Evolutionary conservation across 2,329 filamentous ascomycete genomes (phyloP).

Genomic region (Karstenula rhodostoma): DNA sequence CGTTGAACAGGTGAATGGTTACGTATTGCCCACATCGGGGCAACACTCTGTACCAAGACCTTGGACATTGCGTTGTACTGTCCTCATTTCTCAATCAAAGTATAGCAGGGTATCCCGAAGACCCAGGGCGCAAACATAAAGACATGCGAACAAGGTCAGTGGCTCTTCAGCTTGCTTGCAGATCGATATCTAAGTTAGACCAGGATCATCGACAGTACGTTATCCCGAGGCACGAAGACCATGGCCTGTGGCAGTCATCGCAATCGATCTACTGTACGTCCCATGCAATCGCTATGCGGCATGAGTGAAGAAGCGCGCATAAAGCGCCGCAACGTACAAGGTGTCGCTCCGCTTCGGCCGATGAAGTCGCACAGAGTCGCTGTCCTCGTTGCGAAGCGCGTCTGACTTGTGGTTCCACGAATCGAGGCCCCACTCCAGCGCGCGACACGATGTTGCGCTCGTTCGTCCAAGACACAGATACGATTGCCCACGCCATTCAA

Average conservation of each 20-base stretch:
- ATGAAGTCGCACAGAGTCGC: neutral
- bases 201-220: neutral
- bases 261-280: neutral
- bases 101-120: no score
- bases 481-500: neutral
- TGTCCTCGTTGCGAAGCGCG: neutral
- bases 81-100: no score
- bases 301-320: neutral
- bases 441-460: no score
- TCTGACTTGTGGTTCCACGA: neutral
- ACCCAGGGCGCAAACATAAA: no score
- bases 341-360: neutral
- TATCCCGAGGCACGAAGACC: neutral
- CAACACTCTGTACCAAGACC: no score
- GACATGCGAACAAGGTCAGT: neutral
- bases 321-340: neutral
- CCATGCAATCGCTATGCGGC: neutral
- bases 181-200: neutral
- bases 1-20: no score
- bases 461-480: neutral
- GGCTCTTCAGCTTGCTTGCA: neutral
- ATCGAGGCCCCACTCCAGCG: neutral
- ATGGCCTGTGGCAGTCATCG: neutral
- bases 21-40: no score
- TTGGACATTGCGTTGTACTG: no score